These are phyloP conservation scores for Yarrowia deformans DNA, from an alignment of 805 yeast species.

Conservation along the genomic window DNA sequence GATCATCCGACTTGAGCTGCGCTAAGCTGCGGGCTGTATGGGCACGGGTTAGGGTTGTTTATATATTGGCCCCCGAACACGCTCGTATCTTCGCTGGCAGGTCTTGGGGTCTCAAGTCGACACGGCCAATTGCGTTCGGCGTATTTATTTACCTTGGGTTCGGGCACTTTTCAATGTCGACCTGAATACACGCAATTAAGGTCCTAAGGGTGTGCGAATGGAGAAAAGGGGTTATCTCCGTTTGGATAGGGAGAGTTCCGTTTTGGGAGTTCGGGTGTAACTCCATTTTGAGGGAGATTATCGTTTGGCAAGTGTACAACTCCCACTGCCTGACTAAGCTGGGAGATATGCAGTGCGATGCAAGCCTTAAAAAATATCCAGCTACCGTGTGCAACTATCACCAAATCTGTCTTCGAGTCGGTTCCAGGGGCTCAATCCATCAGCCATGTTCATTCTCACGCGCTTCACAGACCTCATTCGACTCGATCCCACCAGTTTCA, in stretches of 20 bases:
- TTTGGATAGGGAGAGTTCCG: neutral
- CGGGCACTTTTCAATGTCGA: neutral
- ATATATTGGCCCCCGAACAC: neutral
- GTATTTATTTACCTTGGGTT: neutral
- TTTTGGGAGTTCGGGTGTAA: neutral
- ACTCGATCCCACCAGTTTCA: conserved; percentile 85
- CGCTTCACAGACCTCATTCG: conserved; percentile 83
- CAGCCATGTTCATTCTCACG: conserved; percentile 80
- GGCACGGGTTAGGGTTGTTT: conserved; percentile 24
- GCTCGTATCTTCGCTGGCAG: neutral
- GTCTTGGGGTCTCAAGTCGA: neutral
- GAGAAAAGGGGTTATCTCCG: neutral
- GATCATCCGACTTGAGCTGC: neutral
- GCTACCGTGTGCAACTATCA: conserved; percentile 23
- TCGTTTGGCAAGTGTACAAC: neutral
- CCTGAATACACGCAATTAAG: neutral
- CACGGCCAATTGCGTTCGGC: conserved; percentile 6
- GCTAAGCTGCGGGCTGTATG: conserved; percentile 41
- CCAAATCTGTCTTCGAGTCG: conserved; percentile 40
- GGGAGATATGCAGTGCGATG: conserved; percentile 41
- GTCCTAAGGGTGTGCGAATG: neutral
- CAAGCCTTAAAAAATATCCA: conserved; percentile 17
- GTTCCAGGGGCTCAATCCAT: neutral
- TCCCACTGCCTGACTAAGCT: conserved; percentile 18
- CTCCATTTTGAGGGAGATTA: neutral